Evolutionary conservation across 441 rosid species (phyloP), one percentile per base, ranked within the genome.

Genomic region (Geranium incanum): DNA sequence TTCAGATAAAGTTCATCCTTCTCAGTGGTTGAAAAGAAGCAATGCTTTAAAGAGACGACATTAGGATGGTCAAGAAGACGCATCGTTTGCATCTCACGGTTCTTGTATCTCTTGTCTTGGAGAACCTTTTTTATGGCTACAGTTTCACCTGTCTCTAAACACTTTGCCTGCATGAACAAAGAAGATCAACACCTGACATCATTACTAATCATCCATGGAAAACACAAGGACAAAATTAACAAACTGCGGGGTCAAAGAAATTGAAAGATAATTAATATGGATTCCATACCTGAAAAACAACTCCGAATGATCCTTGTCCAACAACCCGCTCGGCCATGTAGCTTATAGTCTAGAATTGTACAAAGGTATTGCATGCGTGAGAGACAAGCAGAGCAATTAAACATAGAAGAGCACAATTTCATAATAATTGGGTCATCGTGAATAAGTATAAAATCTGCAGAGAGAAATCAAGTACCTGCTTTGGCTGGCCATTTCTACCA

Each of bases 241-340:
- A 48, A 11, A 48, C 12, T 12, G 15, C 3, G 3, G n/a, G n/a
- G 3, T 2, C 55, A 48, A 48, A 3, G 55, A 9, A 9, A 8
- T 1, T 6, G 52, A 71, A n/a, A 45, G 74, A 68, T 66, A 55
- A 60, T 52, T 43, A 52, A 18, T 5, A 64, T 57, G 68, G 67
- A 68, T 45, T 21, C 80, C 75, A 15, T 66, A 92, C 99, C 91
- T 94, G 97, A 71, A 92, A 94, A 41, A 92, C 99, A 80, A 94
- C 97, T 9, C 99, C 99, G 70, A 94, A 94, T 67, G 99, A 92
- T 70, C 99, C 99, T 0, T 92, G 93, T 39, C 99, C 99, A 72
- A 94, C 97, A 69, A 86, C 93, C 50, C 94, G 97, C 75, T 94
- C 99, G 11, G 99, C 99, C 97, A 94, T 94, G 82, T 92, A 94